These are phyloP conservation scores for Penicillium fimorum DNA, from an alignment of 495 filamentous ascomycete genomes.

Conservation along the genomic window DNA sequence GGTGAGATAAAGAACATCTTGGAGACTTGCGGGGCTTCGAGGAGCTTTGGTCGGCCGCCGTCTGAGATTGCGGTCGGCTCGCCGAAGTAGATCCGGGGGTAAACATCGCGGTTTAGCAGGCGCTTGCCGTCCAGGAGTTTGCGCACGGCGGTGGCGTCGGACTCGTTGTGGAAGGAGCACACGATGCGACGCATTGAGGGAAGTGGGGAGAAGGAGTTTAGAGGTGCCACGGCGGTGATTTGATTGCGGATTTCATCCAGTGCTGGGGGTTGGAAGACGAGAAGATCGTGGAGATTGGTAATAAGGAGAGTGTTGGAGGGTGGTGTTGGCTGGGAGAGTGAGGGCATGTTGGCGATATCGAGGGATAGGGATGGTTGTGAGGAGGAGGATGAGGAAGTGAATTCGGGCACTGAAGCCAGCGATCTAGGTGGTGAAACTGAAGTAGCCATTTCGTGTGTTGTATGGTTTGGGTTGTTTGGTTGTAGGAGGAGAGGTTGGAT, in stretches of 20 bases:
- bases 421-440: constrained; percentile 28
- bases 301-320: constrained; percentile 94
- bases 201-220: constrained; percentile 88
- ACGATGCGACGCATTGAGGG: constrained; percentile 91
- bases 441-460: constrained; percentile 24
- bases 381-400: constrained; percentile 29
- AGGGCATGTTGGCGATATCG: constrained; percentile 77
- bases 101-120: constrained; percentile 60
- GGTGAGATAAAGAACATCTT: constrained; percentile 98
- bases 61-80: constrained; percentile 66
- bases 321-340: constrained; percentile 72
- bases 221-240: constrained; percentile 62
- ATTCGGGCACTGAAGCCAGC: constrained; percentile 27
- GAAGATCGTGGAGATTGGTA: constrained; percentile 73
- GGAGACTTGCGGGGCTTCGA: constrained; percentile 77
- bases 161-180: constrained; percentile 74
- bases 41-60: constrained; percentile 49
- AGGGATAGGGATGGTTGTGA: constrained; percentile 63
- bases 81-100: constrained; percentile 85
- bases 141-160: constrained; percentile 71
- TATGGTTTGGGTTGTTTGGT: not conserved
- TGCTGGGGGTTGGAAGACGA: constrained; percentile 75
- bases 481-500: constrained; percentile 9
- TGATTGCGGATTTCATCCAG: constrained; percentile 72
- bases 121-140: constrained; percentile 66